Base-by-base conservation (phyloP, 2,329 filamentous ascomycete species). In the Colletotrichum sp. region DNA sequence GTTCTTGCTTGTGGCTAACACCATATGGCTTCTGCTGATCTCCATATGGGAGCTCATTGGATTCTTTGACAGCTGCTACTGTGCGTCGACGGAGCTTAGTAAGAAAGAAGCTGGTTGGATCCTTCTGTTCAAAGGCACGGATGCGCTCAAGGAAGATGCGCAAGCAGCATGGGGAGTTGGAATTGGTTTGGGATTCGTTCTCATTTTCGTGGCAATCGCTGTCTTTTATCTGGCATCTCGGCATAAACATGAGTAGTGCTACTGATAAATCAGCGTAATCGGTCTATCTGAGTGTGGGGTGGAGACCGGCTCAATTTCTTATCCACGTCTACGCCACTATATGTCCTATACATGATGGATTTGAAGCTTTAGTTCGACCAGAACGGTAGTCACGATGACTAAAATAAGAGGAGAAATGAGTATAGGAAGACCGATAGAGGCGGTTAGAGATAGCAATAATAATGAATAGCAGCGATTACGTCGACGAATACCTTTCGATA, bases 351-450 rank as follows among this genome's bases (percentile, higher is more conserved):
- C 18, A 44, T 44, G 9, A 44, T n/a, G 1, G 18, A 6, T 44
- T n/a, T n/a, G 0, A n/a, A n/a, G 39, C 18, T 4, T 12, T 6
- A 44, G 0, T n/a, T 44, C 0, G 5, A n/a, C 4, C 3, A n/a
- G 18, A 6, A 6, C 5, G 24, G 24, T 24, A 24, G 24, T 24
- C 24, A 24, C 24, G 24, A 24, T 24, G 24, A 24, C 24, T 24
- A 24, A 24, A 24, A 24, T 24, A 24, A 24, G 24, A 24, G 24
- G 24, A 24, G 24, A 24, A 24, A 24, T 24, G 24, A 24, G 24
- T 24, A 24, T 24, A 24, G 24, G 24, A 24, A 24, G 24, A 24
- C 24, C 24, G 24, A 24, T 24, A 24, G 24, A 24, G 24, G 24
- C 24, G 24, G 24, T 24, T 24, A 24, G 24, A 24, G 24, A 24